Evolutionary conservation across 1,284 basidiomycete species (phyloP).

Genomic region (Termitomyces sp.): DNA sequence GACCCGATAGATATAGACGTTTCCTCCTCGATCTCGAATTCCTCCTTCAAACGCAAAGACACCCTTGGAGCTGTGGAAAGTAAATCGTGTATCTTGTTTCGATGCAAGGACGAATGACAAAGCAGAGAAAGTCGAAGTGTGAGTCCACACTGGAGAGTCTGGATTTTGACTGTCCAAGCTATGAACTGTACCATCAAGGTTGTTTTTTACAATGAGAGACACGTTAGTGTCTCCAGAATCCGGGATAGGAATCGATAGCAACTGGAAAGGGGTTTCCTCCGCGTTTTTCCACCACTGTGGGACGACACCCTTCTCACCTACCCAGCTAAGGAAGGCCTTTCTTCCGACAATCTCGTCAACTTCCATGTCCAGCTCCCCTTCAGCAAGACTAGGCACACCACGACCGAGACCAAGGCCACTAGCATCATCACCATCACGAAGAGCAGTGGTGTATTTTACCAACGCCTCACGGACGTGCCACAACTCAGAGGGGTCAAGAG

Average conservation of each 20-base stretch:
- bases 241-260: slow-evolving; percentile 63
- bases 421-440: slow-evolving; percentile 51
- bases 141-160: slow-evolving; percentile 56
- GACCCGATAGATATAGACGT: slow-evolving; percentile 80
- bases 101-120: slow-evolving; percentile 92
- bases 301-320: slow-evolving; percentile 43
- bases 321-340: slow-evolving; percentile 56
- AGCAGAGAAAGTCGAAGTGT: slow-evolving; percentile 79
- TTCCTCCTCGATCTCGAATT: slow-evolving; percentile 57
- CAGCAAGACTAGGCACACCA: slow-evolving; percentile 70
- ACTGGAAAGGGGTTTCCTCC: slow-evolving; percentile 39
- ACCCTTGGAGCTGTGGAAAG: slow-evolving; percentile 57
- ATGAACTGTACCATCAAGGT: slow-evolving; percentile 81
- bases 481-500: slow-evolving; percentile 80
- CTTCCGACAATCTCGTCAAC: slow-evolving; percentile 70
- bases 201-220: slow-evolving; percentile 69
- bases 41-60: slow-evolving; percentile 84
- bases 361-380: slow-evolving; percentile 83
- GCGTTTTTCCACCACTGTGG: slow-evolving; percentile 34
- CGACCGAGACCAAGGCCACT: slow-evolving; percentile 55
- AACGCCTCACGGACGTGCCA: slow-evolving; percentile 73
- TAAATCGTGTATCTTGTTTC: slow-evolving; percentile 85
- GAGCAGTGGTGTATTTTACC: slow-evolving; percentile 76
- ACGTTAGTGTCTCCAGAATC: slow-evolving; percentile 29
- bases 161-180: slow-evolving; percentile 28